These are phyloP conservation scores for Carex littledalei DNA, from an alignment of 176 grass and related monocot genomes.

Conservation along the genomic window DNA sequence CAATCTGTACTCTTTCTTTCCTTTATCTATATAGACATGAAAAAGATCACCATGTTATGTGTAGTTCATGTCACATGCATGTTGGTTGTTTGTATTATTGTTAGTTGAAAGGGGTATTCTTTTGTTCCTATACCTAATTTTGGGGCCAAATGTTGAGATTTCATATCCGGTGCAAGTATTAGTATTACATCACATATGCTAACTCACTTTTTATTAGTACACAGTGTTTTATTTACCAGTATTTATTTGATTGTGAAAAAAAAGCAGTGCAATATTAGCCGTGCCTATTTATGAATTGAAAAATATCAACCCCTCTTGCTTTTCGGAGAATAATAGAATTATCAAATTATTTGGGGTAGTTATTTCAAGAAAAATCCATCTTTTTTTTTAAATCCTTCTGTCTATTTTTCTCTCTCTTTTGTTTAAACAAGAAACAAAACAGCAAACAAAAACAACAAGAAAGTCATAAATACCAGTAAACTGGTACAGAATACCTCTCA, in stretches of 20 bases:
- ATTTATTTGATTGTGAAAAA: background rate
- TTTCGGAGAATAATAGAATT: too few species aligned
- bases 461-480: too few species aligned
- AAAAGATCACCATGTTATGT: background rate
- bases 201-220: background rate
- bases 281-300: background rate
- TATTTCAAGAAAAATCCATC: too few species aligned
- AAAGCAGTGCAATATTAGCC: background rate
- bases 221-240: background rate
- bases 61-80: background rate
- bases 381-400: too few species aligned
- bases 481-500: too few species aligned
- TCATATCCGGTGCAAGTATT: background rate
- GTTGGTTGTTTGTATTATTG: background rate
- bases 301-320: too few species aligned
- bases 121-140: background rate
- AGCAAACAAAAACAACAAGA: too few species aligned
- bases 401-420: too few species aligned
- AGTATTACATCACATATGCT: background rate
- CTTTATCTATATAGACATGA: background rate
- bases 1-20: background rate
- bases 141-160: background rate
- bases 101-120: background rate
- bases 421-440: too few species aligned
- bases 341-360: too few species aligned